Percentiles rank a stretch among this genome's conserved stretches.
phyloP scores from a whole-genome alignment of 2,329 filamentous ascomycete genomes.

The Talaromyces sp. region DNA sequence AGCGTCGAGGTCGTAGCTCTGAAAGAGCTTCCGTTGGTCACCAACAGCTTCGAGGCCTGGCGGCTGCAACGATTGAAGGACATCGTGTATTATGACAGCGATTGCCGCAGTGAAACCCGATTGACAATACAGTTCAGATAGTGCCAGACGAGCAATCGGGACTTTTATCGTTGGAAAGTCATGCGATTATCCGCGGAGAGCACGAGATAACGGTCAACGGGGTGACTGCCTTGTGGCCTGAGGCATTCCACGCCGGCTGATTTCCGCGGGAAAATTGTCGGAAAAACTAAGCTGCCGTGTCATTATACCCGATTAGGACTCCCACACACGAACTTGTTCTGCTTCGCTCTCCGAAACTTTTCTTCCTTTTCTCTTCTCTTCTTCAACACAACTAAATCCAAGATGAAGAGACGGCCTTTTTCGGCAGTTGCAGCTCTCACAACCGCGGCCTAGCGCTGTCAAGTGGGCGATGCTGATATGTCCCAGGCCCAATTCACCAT shows the following conservation, averaged over 20 bases:
- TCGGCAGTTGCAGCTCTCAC: conserved; percentile 52
- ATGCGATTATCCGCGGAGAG: conserved; percentile 17
- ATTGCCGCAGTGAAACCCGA: not conserved
- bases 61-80: conserved; percentile 38
- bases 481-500: conserved; percentile 63
- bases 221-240: conserved; percentile 12
- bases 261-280: conserved; percentile 19
- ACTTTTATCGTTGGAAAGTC: not conserved
- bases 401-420: conserved; percentile 68
- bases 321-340: conserved; percentile 8
- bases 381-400: conserved; percentile 73
- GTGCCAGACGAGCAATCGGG: not conserved
- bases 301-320: not conserved
- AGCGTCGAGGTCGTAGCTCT: conserved; percentile 24
- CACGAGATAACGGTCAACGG: conserved; percentile 12
- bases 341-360: conserved; percentile 21
- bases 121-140: not conserved
- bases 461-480: conserved; percentile 59
- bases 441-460: conserved; percentile 34
- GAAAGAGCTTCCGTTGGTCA: conserved; percentile 29
- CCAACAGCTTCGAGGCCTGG: conserved; percentile 32
- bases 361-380: conserved; percentile 30
- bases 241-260: not conserved
- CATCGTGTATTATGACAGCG: conserved; percentile 24
- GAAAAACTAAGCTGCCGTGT: conserved; percentile 18